Base-by-base conservation (phyloP, 805 yeast species). In the Metschnikowia gruessii region DNA sequence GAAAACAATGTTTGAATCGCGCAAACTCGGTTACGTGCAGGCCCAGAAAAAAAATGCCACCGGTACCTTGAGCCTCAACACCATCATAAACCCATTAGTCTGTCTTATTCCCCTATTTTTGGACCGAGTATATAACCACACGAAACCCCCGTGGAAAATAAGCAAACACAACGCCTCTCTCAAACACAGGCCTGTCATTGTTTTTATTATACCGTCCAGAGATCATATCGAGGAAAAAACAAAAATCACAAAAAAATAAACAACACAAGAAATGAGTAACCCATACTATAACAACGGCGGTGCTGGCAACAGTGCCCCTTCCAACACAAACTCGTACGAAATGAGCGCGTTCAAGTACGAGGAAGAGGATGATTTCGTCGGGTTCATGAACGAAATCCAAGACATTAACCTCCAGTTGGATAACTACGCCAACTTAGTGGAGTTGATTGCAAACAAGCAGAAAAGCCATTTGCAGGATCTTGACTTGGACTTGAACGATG, bases 381-480 rank as follows among this genome's bases (percentile, higher is more conserved):
- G 71, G 42, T 87, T 85, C 62, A 87, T 86, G 79, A 75, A 77
- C 52, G 81, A 80, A 58, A 45, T 55, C 40, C 80, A 83, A 60
- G 75, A 74, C 52, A 79, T 88, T 64, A 84, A 86, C 68, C 76
- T 76, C 51, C 81, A 81, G 57, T 75, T 88, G 53, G 83, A 80
- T 52, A 83, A 82, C 64, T 88, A 85, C 66, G 81, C 82, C 61
- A 80, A 77, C 59, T 70, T 85, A 52, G 79, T 88, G 52, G 82
- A 82, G 56, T 74, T 84, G 57, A 80, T 87, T 50, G 86, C 85
- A 63, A 74, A 77, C 48, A 75, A 83, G 57, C 95, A 88, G 70
- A 75, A 77, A 61, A 79, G 82, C 56, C 72, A 89, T 32, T 70
- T 88, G 59, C 82, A 82, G 53, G 94, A 87, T 54, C 81, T 86